phyloP scores from a whole-genome alignment of 352 stramenopile species.

The Phytophthora cryptogea region DNA sequence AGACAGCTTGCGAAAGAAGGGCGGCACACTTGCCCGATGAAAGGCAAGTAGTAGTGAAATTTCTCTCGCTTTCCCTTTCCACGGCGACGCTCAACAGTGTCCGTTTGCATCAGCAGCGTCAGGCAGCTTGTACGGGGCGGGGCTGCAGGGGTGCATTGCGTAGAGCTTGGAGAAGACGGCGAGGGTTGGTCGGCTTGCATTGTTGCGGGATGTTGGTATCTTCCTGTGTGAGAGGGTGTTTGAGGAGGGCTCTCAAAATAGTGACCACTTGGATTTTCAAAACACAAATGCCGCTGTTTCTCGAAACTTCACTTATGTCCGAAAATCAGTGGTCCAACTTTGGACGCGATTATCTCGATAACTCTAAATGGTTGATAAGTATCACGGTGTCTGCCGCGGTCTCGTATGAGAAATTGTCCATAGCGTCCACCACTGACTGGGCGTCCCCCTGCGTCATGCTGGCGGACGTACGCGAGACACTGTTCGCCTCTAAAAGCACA shows the following conservation, averaged over 20 bases:
- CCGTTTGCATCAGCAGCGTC: constrained; percentile 8
- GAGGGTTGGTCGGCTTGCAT: background rate
- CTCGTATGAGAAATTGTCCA: constrained; percentile 37
- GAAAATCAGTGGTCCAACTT: constrained; percentile 10
- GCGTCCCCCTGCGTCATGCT: constrained; percentile 27
- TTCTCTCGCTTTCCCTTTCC: constrained; percentile 1
- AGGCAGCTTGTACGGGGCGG: no score
- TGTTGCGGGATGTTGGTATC: background rate
- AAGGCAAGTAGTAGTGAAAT: constrained; percentile 3
- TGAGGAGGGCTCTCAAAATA: no score
- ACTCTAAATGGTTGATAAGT: constrained; percentile 1
- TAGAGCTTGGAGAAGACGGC: no score
- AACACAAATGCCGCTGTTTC: constrained; percentile 1
- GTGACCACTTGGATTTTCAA: background rate
- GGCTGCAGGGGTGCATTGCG: no score
- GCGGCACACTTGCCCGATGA: background rate
- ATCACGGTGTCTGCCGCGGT: background rate
- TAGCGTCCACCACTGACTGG: constrained; percentile 34
- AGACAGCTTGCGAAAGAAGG: background rate
- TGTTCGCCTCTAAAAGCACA: constrained; percentile 24
- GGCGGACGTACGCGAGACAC: constrained; percentile 34
- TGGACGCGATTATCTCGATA: constrained; percentile 12
- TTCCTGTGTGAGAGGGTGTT: no score
- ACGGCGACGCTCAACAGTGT: background rate
- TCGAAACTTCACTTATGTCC: constrained; percentile 10